Evolutionary conservation across 2,329 filamentous ascomycete species (phyloP), one percentile per base, ranked within the genome.

Genomic region (Sarocladium brachiariae): DNA sequence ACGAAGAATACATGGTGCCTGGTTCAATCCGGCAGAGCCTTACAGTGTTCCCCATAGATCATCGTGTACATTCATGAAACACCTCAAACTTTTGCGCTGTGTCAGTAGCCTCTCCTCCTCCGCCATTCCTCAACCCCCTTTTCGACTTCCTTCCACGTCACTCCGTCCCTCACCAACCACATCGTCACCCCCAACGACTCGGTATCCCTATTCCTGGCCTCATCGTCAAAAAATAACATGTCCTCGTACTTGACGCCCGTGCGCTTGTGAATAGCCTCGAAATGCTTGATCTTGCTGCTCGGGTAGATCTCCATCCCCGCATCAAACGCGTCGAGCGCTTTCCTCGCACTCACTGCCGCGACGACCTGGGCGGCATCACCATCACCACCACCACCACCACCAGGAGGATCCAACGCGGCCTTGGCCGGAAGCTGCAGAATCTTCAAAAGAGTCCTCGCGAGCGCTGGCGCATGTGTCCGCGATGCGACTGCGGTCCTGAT

Each of bases 211-310:
- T 97, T 97, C 54, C 92, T 72, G 49, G 77, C 75, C 77, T 97
- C 92, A 59, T 97, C 92, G 59, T 97, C 92, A 58, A 97, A 97
- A 67, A 97, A 97, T 30, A 97, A 65, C 85, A 97, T 95, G 45
- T 96, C 89, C 56, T 86, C 78, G 61, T 81, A 95, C 5, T 73
- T 70, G 2, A 96, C 66, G 1, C 82, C 83, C 13, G 86, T 90
- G 51, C 81, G 76, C 63, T 84, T 79, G 9, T 86, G 79, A 58
- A 97, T 73, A 4, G 78, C 74, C 60, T 84, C 76, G 60, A 97
- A 95, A 68, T 97, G 92, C 55, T 81, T 79, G n/a, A 86, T 84
- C 76, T 97, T 97, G 63, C 75, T 85, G 1, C 83, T 82, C 0
- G 91, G 90, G 58, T 86, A 86, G 52, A 86, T 85, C 68, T 86